Base-by-base conservation (phyloP, 768 basidiomycete genomes). In the Pisolithus albus region DNA sequence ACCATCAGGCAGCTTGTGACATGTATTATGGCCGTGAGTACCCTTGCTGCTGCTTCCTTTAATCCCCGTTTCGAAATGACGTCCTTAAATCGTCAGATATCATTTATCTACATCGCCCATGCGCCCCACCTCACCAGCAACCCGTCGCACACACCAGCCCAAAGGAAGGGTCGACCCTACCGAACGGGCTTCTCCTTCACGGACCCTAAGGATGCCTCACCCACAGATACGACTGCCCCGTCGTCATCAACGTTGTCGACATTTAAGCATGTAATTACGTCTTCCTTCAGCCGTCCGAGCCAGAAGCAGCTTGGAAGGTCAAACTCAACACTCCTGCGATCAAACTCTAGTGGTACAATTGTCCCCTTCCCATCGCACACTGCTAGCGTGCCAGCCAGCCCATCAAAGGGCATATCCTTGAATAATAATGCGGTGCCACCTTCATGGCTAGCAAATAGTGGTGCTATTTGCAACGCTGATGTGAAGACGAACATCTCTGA, bases 1-100 rank as follows among this genome's bases (percentile, higher is more conserved):
- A 56, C 76, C 44, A 50, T 80, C 46, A 80, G 87, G 38, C 64
- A 86, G 30, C 59, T 74, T 9, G 45, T 86, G 21, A 87, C 86
- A 1, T 52, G 71, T 38, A 53, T 68, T 24, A 57, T 82, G 46
- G 64, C 80, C 49, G 86, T 88, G 59, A 64, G 85, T 75, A 9
- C 51, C 30, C 46, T 42, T 19, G 18, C 18, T 19, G 18, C 18
- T 23, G 2, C 21, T 41, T 23, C 40, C 7, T 28, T 24, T 26
- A 24, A 11, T 43, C 3, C 42, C 42, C 10, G 8, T 43, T 24
- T 15, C 9, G 9, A 52, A n/a, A 66, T 32, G 10, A 32, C 49
- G n/a, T 30, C 28, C 15, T 8, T 30, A 16, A 28, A 24, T 18
- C 30, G 11, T 46, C 46, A 67, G 65, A 26, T 63, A 16, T 55